Evolutionary conservation across 768 basidiomycete species (phyloP), one percentile per base, ranked within the genome.

Genomic region (Roridomyces roridus): DNA sequence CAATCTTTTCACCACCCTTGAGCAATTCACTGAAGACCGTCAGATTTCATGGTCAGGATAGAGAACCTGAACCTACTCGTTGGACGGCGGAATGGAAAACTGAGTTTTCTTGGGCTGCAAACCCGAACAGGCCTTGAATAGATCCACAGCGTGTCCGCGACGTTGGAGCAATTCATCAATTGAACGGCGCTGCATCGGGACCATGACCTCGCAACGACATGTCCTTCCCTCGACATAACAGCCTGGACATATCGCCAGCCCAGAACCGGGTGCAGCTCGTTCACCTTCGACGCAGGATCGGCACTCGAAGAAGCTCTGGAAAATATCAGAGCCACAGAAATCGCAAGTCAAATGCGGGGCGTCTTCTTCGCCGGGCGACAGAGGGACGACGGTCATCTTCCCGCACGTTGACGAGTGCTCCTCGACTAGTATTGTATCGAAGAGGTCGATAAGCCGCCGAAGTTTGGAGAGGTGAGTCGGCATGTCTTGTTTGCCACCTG

Each of bases 261-360:
- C 81, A 56, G 78, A 77, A 1, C 80, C 80, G 11, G 65, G 63
- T 17, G 55, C 65, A 6, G 44, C 42, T 56, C 41, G 48, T 23
- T 31, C 5, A 36, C 40, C 44, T 6, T 59, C 53, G 55, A 73
- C 70, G 63, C 90, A 89, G 1, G 62, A 55, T 2, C 68, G 65
- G 66, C 92, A 94, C 67, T 89, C 86, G 59, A 94, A 89, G 68
- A 86, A 92, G 57, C 87, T 86, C 60, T 91, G 86, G 62, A 93
- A 94, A 56, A 94, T 82, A 65, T 94, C 92, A 3, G 82, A 83
- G 17, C 85, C 86, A 64, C 92, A 94, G 67, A 91, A 93, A 67
- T 94, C 91, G 65, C 92, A 94, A 8, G 65, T 73, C 31, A 82
- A 75, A 17, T 76, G 68, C 2, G 70, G 63, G 6, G 66, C 54